These are phyloP conservation scores for Nemophila menziesii DNA, from an alignment of 257 asterid species.

Conservation along the genomic window DNA sequence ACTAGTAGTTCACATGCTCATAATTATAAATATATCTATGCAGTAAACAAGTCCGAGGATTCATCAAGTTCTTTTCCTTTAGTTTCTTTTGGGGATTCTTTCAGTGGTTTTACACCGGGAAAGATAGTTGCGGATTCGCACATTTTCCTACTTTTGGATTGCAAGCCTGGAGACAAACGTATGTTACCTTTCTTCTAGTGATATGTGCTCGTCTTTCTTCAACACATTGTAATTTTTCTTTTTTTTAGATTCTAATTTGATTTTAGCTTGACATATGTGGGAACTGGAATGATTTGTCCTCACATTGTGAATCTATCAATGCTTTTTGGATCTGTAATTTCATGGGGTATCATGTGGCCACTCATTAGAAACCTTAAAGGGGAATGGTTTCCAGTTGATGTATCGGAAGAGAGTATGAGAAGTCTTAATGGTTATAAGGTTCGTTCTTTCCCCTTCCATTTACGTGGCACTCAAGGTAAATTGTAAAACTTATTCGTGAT, in stretches of 20 bases:
- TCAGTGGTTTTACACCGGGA: slow-evolving; percentile 76
- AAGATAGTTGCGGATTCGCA: slow-evolving; percentile 52
- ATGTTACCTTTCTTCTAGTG: slow-evolving; percentile 6
- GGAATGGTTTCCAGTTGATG: slow-evolving; percentile 59
- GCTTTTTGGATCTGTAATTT: slow-evolving; percentile 79
- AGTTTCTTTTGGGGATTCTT: slow-evolving; percentile 79
- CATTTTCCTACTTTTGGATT: slow-evolving; percentile 90
- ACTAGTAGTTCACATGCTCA: no score
- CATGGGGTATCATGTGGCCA: slow-evolving; percentile 92
- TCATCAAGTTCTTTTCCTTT: slow-evolving; percentile 45
- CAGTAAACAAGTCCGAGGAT: slow-evolving; percentile 71
- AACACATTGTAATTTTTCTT: no score
- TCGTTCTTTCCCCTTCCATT: background rate
- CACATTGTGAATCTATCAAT: slow-evolving; percentile 74
- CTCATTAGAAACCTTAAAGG: slow-evolving; percentile 48
- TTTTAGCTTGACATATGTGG: slow-evolving; percentile 81
- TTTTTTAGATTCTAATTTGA: slow-evolving; percentile 67
- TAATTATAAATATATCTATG: no score
- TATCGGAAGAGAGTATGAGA: slow-evolving; percentile 67
- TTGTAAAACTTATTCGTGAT: background rate
- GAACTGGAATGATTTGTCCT: slow-evolving; percentile 92
- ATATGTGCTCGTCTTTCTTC: background rate
- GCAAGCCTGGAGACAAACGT: slow-evolving; percentile 71
- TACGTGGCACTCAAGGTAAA: background rate
- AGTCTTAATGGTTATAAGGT: slow-evolving; percentile 89